Conservation (phyloP, 2,329 filamentous ascomycete genomes). For the Drechslerella dactyloides region DNA sequence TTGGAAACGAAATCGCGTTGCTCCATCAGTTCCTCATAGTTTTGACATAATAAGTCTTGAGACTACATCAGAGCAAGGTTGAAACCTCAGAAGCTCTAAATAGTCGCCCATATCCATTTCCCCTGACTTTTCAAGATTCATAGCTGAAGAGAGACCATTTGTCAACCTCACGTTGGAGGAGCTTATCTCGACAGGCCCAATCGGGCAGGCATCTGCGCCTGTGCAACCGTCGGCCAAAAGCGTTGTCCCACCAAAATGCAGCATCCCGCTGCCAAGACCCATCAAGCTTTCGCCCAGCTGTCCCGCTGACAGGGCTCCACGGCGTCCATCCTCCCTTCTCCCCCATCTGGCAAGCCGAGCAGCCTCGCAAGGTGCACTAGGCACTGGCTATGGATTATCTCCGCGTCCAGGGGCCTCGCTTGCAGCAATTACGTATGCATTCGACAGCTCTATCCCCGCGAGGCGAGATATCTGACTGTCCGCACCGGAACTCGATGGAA, state of each 20-base stretch:
- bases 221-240: neutral
- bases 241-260: neutral
- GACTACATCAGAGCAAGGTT: no score
- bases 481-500: neutral
- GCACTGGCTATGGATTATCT: neutral
- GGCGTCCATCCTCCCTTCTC: no score
- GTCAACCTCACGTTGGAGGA: neutral
- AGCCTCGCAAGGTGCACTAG: no score
- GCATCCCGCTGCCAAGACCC: neutral
- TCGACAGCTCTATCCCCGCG: neutral
- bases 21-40: no score
- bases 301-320: neutral
- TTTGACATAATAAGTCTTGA: no score
- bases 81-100: no score
- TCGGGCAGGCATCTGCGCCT: slow-evolving; percentile 1
- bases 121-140: no score
- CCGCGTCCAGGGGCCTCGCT: neutral
- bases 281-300: slow-evolving; percentile 1
- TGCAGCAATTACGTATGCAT: neutral
- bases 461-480: neutral
- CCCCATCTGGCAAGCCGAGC: no score
- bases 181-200: neutral
- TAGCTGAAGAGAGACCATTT: no score
- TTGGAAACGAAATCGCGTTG: no score
- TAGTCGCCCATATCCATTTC: no score